Conservation (phyloP, 106 monocot genomes). For the Dendrobium nobile region DNA sequence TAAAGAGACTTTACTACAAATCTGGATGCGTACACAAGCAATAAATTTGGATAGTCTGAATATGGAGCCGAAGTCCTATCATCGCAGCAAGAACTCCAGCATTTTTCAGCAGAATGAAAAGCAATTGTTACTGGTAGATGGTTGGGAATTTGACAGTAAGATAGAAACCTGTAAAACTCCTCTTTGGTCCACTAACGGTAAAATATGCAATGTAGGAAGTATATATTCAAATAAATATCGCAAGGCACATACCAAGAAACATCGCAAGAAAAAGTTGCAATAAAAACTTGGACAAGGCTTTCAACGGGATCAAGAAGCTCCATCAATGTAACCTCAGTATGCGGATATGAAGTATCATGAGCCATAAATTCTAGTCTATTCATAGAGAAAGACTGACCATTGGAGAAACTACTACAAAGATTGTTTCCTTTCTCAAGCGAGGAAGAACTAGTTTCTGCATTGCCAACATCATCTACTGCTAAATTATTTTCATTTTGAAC, state of each 20-base stretch:
- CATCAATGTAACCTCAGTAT: slow-evolving; percentile 38
- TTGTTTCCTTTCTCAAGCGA: no score
- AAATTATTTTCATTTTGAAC: no score
- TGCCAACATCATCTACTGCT: no score
- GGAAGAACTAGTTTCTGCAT: no score
- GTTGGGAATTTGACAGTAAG: slow-evolving; percentile 48
- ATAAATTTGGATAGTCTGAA: slow-evolving; percentile 58
- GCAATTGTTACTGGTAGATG: slow-evolving; percentile 69
- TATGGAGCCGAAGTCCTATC: slow-evolving; percentile 52
- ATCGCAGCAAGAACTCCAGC: slow-evolving; percentile 51
- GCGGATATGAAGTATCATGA: slow-evolving; percentile 5
- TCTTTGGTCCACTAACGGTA: background rate
- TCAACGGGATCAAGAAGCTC: slow-evolving; percentile 70
- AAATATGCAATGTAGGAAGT: background rate
- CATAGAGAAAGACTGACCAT: no score
- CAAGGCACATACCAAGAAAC: slow-evolving; percentile 47
- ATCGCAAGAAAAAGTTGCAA: slow-evolving; percentile 75
- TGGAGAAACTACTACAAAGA: no score
- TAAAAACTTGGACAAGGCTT: slow-evolving; percentile 14
- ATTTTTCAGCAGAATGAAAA: slow-evolving; percentile 50
- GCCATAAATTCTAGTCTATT: slow-evolving; percentile 13
- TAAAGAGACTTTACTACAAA: background rate
- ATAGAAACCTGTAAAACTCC: slow-evolving; percentile 52
- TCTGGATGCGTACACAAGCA: slow-evolving; percentile 47
- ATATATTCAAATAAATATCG: background rate